A percentile compares a stretch with the other conserved stretches of the same genome.
Evolutionary conservation across 495 filamentous ascomycete genomes (phyloP).

Genomic region (Lasiosphaeria miniovina): DNA sequence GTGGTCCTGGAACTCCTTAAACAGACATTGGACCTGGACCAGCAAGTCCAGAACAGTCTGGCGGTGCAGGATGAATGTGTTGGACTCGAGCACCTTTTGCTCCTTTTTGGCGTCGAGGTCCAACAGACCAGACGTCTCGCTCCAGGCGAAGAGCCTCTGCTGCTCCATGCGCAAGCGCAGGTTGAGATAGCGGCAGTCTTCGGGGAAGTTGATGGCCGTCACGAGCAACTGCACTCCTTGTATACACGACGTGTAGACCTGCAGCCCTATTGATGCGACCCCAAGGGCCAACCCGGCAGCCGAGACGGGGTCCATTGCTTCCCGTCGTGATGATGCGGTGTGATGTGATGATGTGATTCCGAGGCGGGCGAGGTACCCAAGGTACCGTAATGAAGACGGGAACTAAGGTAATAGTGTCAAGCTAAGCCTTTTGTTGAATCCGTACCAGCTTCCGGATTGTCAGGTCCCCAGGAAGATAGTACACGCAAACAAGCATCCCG

Average conservation of each 20-base stretch:
- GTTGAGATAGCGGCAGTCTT: conserved; percentile 43
- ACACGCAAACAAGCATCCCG: too few relatives aligned
- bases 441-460: too few relatives aligned
- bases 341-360: too few relatives aligned
- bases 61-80: conserved; percentile 43
- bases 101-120: conserved; percentile 33
- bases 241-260: conserved; percentile 42
- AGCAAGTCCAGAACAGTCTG: conserved; percentile 43
- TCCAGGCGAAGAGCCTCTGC: conserved; percentile 47
- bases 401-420: too few relatives aligned
- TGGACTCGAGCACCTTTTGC: conserved; percentile 37
- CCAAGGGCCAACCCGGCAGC: conserved; percentile 39
- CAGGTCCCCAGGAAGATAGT: too few relatives aligned
- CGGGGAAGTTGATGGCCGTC: conserved; percentile 40
- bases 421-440: too few relatives aligned
- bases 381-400: too few relatives aligned
- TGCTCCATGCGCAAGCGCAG: conserved; percentile 44
- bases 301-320: conserved; percentile 40
- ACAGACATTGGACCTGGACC: conserved; percentile 43
- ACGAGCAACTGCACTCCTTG: conserved; percentile 45
- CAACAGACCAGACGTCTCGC: conserved; percentile 43
- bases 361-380: too few relatives aligned
- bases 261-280: conserved; percentile 38
- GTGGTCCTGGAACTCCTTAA: conserved; percentile 43
- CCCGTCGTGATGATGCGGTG: not conserved